Evolutionary conservation across 2,329 filamentous ascomycete genomes (phyloP).

Genomic region (Rhexocercosporidium sp.): DNA sequence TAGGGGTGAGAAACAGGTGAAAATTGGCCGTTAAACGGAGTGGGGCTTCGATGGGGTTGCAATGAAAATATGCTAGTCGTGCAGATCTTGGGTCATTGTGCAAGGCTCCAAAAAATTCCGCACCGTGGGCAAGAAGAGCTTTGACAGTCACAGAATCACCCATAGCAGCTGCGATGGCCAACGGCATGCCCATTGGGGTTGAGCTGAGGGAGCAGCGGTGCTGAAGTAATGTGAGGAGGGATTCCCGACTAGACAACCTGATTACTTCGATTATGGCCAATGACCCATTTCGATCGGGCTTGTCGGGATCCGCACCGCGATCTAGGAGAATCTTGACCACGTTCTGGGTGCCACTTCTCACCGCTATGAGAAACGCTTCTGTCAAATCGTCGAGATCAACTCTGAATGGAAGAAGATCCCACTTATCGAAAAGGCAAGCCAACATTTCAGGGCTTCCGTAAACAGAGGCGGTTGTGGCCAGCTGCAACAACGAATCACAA

Average conservation of each 20-base stretch:
- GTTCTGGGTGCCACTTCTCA: not conserved
- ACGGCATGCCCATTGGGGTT: not conserved
- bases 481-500: no score
- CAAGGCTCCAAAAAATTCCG: not conserved
- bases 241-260: not conserved
- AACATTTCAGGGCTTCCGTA: no score
- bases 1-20: conserved; percentile 5
- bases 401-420: no score
- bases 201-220: not conserved
- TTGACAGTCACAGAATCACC: not conserved
- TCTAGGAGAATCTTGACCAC: not conserved
- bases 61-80: not conserved
- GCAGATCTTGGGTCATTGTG: not conserved
- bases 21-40: no score
- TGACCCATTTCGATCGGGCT: not conserved
- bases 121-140: not conserved
- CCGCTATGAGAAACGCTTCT: not conserved
- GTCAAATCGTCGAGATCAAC: no score
- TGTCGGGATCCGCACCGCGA: not conserved
- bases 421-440: no score
- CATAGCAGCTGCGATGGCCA: conserved; percentile 9
- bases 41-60: no score
- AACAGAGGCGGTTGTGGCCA: no score
- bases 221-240: not conserved
- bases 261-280: not conserved